These are phyloP conservation scores for Trichosanthes truncata DNA, from an alignment of 306 rosid genomes.

Conservation along the genomic window DNA sequence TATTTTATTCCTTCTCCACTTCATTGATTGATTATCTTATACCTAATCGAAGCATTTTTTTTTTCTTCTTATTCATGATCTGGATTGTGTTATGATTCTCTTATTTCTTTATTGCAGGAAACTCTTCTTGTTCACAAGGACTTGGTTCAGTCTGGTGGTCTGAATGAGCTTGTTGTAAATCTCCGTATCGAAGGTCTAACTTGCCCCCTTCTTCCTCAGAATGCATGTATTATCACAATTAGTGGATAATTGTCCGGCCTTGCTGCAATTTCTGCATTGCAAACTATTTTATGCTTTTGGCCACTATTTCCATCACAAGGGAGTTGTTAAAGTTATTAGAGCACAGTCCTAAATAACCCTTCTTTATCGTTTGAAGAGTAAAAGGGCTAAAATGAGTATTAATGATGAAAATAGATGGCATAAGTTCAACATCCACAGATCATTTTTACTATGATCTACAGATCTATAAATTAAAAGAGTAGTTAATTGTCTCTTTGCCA, in stretches of 20 bases:
- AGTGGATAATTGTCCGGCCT: background rate
- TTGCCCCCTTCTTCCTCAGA: background rate
- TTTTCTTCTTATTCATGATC: background rate
- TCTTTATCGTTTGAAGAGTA: background rate
- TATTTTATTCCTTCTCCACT: background rate
- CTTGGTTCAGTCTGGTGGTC: conserved; percentile 30
- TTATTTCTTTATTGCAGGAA: conserved; percentile 50
- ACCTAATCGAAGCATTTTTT: background rate
- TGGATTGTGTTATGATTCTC: background rate
- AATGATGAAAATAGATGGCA: background rate
- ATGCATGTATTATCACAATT: background rate
- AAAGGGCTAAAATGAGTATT: background rate
- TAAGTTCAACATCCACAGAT: background rate
- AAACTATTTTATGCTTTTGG: background rate
- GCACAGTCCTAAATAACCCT: background rate
- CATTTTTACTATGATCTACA: background rate
- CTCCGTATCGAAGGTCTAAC: conserved; percentile 55
- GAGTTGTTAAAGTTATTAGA: background rate
- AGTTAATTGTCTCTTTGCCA: conserved; percentile 19
- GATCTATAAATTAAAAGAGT: background rate
- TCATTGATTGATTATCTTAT: background rate
- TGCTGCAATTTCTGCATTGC: background rate
- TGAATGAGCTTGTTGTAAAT: conserved; percentile 55
- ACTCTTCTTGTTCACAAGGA: conserved; percentile 92
- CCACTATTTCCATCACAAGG: background rate